Percentiles rank a stretch among this genome's conserved stretches.
These are phyloP conservation scores for Oenanthe javanica DNA, from an alignment of 140 eudicot species.

Conservation along the genomic window DNA sequence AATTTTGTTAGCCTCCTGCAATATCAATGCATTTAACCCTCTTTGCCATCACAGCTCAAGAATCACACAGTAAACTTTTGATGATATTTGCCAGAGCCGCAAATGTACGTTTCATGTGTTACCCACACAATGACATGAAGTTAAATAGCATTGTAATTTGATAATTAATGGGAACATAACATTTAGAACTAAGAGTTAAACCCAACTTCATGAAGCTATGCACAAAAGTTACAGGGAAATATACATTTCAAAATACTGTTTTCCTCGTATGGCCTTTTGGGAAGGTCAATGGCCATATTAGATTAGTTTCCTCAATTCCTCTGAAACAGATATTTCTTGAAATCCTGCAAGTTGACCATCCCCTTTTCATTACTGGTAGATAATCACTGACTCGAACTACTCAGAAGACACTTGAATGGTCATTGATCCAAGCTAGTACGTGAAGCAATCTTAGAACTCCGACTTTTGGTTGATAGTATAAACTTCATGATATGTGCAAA, in stretches of 20 bases:
- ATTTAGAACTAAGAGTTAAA: background rate
- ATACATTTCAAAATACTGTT: background rate
- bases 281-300: background rate
- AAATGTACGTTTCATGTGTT: background rate
- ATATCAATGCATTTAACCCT: conserved; percentile 5
- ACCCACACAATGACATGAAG: background rate
- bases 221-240: background rate
- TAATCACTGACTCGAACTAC: conserved; percentile 1
- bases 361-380: too few species aligned
- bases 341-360: background rate
- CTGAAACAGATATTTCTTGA: background rate
- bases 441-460: background rate
- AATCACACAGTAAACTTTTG: background rate
- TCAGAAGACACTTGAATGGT: background rate
- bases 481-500: background rate
- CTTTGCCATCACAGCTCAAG: background rate
- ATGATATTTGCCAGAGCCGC: background rate
- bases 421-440: background rate
- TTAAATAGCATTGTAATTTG: background rate
- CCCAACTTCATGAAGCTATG: background rate
- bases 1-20: background rate
- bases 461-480: background rate
- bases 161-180: background rate
- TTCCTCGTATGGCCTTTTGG: background rate
- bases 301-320: background rate